Evolutionary conservation across 2,329 filamentous ascomycete species (phyloP).

Genomic region (Leptographium flavum): DNA sequence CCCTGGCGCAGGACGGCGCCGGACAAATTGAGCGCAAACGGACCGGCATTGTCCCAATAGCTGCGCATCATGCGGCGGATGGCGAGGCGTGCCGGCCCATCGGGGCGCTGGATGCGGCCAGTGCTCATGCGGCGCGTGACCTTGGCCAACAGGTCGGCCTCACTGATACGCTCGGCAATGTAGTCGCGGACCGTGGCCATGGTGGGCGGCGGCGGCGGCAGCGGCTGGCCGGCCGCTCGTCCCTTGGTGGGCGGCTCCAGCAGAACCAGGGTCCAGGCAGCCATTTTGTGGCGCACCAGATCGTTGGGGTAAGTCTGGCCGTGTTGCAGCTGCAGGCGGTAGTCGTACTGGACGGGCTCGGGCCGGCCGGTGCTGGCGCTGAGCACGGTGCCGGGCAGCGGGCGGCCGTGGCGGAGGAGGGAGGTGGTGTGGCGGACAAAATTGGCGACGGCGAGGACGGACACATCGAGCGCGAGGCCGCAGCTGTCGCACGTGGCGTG

Average conservation of each 20-base stretch:
- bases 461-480: constrained; percentile 32
- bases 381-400: constrained; percentile 57
- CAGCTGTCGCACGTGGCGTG: constrained; percentile 35
- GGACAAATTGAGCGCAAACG: constrained; percentile 50
- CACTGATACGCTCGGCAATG: constrained; percentile 31
- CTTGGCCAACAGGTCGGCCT: constrained; percentile 14
- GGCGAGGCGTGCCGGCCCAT: too few relatives aligned
- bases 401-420: constrained; percentile 29
- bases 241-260: too few relatives aligned
- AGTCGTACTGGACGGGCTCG: constrained; percentile 12
- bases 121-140: too few relatives aligned
- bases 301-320: constrained; percentile 41
- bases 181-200: constrained; percentile 36
- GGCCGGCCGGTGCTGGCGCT: constrained; percentile 37
- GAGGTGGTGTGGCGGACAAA: constrained; percentile 41
- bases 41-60: constrained; percentile 54
- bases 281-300: constrained; percentile 33
- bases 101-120: too few relatives aligned
- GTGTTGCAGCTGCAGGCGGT: constrained; percentile 9
- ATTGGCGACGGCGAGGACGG: constrained; percentile 44
- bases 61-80: constrained; percentile 54
- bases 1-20: constrained; percentile 54
- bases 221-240: constrained; percentile 8
- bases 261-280: constrained; percentile 25
- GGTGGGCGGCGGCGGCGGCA: constrained; percentile 18